Base-by-base conservation (phyloP, 2,329 filamentous ascomycete genomes). In the Fusarium haematococcum region DNA sequence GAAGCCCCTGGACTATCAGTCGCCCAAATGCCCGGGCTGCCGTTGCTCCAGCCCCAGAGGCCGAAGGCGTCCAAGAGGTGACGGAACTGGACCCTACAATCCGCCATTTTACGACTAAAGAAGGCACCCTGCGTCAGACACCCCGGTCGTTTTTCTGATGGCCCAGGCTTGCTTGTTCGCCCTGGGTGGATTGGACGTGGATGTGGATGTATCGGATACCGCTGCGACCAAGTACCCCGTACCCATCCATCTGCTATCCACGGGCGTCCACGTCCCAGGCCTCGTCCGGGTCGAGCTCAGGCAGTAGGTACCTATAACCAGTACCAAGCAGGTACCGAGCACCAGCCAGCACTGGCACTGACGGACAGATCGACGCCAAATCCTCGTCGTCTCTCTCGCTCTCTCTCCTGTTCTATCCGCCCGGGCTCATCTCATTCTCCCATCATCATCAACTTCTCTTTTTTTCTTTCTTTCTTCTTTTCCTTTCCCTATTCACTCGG, bases 11-110 rank as follows among this genome's bases (percentile, higher is more conserved):
- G 71, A 69, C 54, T 52, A 60, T 41, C 59, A 32, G 58, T 63
- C 67, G 58, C 66, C 68, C 60, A 58, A 68, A 71, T 68, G 60
- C 45, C 67, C 30, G n/a, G 37, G 37, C 43, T 48, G 43, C 43
- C 60, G 56, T n/a, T 41, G 23, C 41, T 73, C 70, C 70, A 73
- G 58, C 61, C 65, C 57, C 45, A 69, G 67, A 54, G 60, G 39
- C 52, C 68, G 54, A 69, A 69, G 66, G 54, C 65, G 66, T 70
- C 66, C 54, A 68, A 41, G 30, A 62, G 25, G 48, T 66, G 64
- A 62, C 63, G 70, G 67, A 61, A 68, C 56, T 70, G 67, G 68
- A 68, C 67, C 71, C 70, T 71, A 65, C 68, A 74, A 65, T 74
- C 50, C 48, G 63, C 56, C 71, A 52, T 45, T 64, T 61, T 57